Conservation (phyloP, 192 early-diverging fungal species). For the Chytriomyces sp. region DNA sequence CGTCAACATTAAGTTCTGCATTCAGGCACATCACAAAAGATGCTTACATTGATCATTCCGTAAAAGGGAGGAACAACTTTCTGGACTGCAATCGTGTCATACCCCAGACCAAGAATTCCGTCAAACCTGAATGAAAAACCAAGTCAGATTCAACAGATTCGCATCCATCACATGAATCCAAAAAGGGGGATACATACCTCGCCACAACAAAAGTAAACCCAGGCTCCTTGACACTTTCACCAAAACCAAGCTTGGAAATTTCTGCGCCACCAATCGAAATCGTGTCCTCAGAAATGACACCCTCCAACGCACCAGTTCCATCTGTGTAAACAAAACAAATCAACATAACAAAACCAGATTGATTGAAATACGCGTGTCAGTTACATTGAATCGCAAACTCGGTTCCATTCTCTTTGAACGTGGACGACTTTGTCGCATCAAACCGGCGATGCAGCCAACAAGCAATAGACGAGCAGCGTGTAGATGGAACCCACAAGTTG, state of each 20-base stretch:
- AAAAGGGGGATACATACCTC: not conserved
- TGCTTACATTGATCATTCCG: conserved; percentile 74
- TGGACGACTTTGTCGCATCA: conserved; percentile 79
- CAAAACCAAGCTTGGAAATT: conserved; percentile 83
- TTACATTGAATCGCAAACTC: conserved; percentile 86
- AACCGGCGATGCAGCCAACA: conserved; percentile 93
- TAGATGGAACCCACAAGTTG: conserved; percentile 97
- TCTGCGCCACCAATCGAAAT: conserved; percentile 75
- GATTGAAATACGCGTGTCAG: not conserved
- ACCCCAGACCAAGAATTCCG: conserved; percentile 93
- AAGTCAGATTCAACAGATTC: not conserved
- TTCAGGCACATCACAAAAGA: not conserved
- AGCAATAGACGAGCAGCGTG: conserved; percentile 90
- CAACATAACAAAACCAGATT: not conserved
- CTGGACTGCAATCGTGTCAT: conserved; percentile 79
- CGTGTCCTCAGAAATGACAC: conserved; percentile 81
- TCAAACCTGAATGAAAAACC: conserved; percentile 71
- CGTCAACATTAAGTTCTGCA: too few relatives aligned
- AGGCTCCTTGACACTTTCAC: conserved; percentile 95
- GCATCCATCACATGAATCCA: not conserved
- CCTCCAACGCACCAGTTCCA: conserved; percentile 91
- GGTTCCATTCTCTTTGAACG: conserved; percentile 89
- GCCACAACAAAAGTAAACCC: conserved; percentile 94
- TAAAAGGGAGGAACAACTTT: conserved; percentile 94
- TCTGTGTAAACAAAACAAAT: conserved; percentile 43